Conservation (phyloP, 1,139 yeast species). For the Blastobotrys aristatus region DNA sequence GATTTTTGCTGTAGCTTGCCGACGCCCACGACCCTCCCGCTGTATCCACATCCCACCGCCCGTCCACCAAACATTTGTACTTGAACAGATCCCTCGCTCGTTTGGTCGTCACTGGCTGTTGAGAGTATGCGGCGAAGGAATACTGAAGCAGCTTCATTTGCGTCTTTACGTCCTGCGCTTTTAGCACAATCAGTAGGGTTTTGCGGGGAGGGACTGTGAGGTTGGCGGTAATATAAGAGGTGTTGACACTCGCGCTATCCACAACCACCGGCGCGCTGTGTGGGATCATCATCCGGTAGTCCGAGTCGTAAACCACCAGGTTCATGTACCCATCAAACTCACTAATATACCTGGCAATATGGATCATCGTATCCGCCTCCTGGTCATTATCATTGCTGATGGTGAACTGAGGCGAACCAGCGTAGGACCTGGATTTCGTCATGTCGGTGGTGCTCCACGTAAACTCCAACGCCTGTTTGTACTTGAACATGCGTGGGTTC, state of each 20-base stretch:
- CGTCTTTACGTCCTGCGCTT: slow-evolving; percentile 27
- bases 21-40: slow-evolving; percentile 57
- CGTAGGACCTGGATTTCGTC: slow-evolving; percentile 9
- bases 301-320: slow-evolving; percentile 24
- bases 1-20: slow-evolving; percentile 52
- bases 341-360: slow-evolving; percentile 39
- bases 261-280: slow-evolving; percentile 20
- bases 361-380: slow-evolving; percentile 40
- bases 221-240: slow-evolving; percentile 27
- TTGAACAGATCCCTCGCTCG: slow-evolving; percentile 35
- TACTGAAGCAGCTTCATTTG: slow-evolving; percentile 35
- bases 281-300: slow-evolving; percentile 18
- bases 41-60: slow-evolving; percentile 45
- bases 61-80: slow-evolving; percentile 31
- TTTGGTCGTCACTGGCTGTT: slow-evolving; percentile 27
- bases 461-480: slow-evolving; percentile 36
- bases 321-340: slow-evolving; percentile 21
- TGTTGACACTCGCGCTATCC: slow-evolving; percentile 28
- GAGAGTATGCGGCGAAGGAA: slow-evolving; percentile 40
- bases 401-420: slow-evolving; percentile 38
- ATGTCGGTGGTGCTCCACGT: slow-evolving; percentile 22
- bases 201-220: slow-evolving; percentile 26
- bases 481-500: slow-evolving; percentile 44
- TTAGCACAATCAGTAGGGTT: slow-evolving; percentile 25
- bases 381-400: slow-evolving; percentile 37